Evolutionary conservation across 495 filamentous ascomycete species (phyloP).

Genomic region (Clavariopsis aquatica): DNA sequence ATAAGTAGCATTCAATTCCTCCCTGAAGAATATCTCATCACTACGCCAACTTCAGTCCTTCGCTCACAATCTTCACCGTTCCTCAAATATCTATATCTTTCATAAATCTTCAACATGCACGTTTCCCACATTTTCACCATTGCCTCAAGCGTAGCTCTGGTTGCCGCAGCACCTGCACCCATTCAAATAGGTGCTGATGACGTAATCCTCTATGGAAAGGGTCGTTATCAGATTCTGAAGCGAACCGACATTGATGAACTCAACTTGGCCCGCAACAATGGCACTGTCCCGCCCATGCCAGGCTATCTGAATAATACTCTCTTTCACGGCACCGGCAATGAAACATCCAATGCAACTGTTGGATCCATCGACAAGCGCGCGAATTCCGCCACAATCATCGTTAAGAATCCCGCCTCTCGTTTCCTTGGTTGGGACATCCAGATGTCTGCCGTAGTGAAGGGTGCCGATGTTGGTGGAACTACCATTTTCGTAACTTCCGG

Average conservation of each 20-base stretch:
- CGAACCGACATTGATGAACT: constrained; percentile 2
- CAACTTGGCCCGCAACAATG: neutral
- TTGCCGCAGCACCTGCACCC: neutral
- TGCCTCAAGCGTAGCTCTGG: neutral
- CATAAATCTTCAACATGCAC: neutral
- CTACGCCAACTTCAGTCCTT: neutral
- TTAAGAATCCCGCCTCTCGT: constrained; percentile 1
- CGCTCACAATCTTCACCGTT: neutral
- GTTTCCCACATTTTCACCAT: neutral
- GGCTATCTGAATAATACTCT: neutral
- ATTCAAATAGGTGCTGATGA: constrained; percentile 5
- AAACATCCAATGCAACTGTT: neutral
- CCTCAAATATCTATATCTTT: neutral
- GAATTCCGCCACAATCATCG: neutral
- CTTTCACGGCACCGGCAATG: constrained; percentile 2
- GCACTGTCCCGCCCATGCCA: constrained; percentile 7
- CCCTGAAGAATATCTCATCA: neutral
- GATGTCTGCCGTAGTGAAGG: constrained; percentile 9
- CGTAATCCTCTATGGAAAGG: constrained; percentile 7
- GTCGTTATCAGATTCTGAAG: constrained; percentile 10
- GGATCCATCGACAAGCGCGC: neutral
- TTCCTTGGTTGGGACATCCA: constrained; percentile 19
- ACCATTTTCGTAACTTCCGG: constrained; percentile 5
- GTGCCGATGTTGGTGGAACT: neutral
- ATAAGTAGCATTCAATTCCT: neutral